phyloP scores from a whole-genome alignment of 257 asterid genomes.

The Osmanthus fragrans region DNA sequence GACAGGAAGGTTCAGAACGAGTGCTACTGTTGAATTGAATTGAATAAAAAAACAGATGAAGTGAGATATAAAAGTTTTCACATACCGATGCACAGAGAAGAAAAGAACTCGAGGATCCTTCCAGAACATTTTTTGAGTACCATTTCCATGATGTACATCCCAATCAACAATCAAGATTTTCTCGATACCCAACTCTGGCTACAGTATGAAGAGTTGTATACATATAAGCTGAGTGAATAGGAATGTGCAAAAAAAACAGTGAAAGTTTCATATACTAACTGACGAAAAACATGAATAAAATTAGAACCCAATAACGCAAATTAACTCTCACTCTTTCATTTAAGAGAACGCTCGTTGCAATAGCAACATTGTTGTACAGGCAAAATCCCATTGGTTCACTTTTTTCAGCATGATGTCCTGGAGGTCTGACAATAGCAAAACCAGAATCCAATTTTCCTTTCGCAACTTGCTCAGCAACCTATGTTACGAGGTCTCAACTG shows the following conservation, averaged over 20 bases:
- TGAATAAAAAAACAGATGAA: not conserved
- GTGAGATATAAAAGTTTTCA: not conserved
- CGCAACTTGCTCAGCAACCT: constrained; percentile 92
- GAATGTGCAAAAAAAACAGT: not conserved
- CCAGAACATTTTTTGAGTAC: constrained; percentile 91
- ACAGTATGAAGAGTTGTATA: constrained; percentile 22
- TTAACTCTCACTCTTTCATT: constrained; percentile 68
- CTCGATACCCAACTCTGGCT: constrained; percentile 76
- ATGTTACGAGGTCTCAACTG: constrained; percentile 1
- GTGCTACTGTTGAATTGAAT: not conserved
- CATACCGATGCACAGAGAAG: constrained; percentile 97
- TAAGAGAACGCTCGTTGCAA: constrained; percentile 76
- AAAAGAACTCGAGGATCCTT: constrained; percentile 83
- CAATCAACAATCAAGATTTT: constrained; percentile 91
- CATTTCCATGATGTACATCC: constrained; percentile 99
- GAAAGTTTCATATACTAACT: constrained; percentile 1
- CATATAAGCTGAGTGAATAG: constrained; percentile 19
- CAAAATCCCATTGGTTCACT: constrained; percentile 95
- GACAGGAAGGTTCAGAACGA: not conserved
- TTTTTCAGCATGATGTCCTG: constrained; percentile 97
- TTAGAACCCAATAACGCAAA: constrained; percentile 20
- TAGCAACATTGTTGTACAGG: constrained; percentile 81
- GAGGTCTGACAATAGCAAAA: constrained; percentile 95
- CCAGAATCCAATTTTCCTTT: constrained; percentile 79
- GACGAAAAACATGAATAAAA: constrained; percentile 18